Conservation (phyloP, 1,139 yeast genomes). For the Magnusiomyces fungicola region DNA sequence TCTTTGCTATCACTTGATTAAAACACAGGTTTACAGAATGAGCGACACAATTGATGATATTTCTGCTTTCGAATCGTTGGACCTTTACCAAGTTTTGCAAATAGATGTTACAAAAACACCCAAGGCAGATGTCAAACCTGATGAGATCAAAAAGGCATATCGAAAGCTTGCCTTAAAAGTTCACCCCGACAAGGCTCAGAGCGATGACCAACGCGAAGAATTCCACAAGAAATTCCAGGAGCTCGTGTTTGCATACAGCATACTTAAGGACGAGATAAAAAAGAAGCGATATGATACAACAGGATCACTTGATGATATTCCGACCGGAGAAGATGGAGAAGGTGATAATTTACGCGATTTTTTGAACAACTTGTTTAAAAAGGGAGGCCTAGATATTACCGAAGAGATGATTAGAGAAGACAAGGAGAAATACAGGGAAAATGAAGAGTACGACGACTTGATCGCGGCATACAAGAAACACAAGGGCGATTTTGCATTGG, state of each 20-base stretch:
- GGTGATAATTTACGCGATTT: conserved; percentile 38
- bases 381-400: conserved; percentile 43
- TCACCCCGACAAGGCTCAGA: conserved; percentile 71
- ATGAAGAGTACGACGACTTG: conserved; percentile 67
- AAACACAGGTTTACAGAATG: neutral
- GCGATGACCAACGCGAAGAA: conserved; percentile 31
- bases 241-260: conserved; percentile 68
- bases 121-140: conserved; percentile 36
- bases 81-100: conserved; percentile 59
- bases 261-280: conserved; percentile 52
- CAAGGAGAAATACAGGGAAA: conserved; percentile 49
- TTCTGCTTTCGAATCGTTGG: conserved; percentile 32
- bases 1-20: too few relatives aligned
- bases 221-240: conserved; percentile 51
- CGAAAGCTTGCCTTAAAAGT: conserved; percentile 58
- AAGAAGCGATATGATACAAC: conserved; percentile 58
- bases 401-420: conserved; percentile 72
- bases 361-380: conserved; percentile 44
- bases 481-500: conserved; percentile 60
- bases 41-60: conserved; percentile 1
- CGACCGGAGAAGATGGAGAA: conserved; percentile 40
- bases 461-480: conserved; percentile 48
- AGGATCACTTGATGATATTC: conserved; percentile 50
- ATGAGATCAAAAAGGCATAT: conserved; percentile 63
- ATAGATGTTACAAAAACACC: conserved; percentile 27